Percentiles rank a stretch among this genome's conserved stretches.
These are phyloP conservation scores for Arabidopsis arenosa DNA, from an alignment of 345 rosid genomes.

Conservation along the genomic window DNA sequence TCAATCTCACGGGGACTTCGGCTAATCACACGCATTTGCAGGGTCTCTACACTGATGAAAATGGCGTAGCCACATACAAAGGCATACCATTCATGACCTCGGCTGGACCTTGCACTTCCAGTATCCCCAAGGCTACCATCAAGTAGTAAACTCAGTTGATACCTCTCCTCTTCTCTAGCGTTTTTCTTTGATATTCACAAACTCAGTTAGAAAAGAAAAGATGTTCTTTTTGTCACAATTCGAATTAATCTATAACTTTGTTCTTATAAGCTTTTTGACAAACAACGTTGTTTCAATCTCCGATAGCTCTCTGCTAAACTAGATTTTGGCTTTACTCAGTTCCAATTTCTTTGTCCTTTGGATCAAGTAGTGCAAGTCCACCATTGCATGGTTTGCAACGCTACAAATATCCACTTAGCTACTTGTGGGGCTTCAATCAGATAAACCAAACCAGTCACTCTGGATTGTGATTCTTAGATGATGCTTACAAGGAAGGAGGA, in stretches of 20 bases:
- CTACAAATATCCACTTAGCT: background rate
- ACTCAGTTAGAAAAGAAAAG: constrained; percentile 4
- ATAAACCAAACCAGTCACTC: background rate
- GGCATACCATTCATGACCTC: constrained; percentile 94
- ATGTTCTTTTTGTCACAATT: background rate
- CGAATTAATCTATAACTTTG: background rate
- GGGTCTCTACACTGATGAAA: constrained; percentile 87
- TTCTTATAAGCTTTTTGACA: background rate
- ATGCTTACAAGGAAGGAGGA: background rate
- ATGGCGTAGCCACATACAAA: constrained; percentile 90
- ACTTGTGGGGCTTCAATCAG: background rate
- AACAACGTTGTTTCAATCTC: background rate
- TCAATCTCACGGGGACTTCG: constrained; percentile 15
- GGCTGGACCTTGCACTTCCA: constrained; percentile 82
- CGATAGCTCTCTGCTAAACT: background rate
- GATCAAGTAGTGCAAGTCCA: constrained; percentile 2
- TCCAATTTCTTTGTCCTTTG: too few species aligned
- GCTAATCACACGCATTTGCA: constrained; percentile 47
- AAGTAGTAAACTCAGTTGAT: constrained; percentile 53
- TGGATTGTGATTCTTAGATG: background rate
- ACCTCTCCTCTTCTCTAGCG: background rate
- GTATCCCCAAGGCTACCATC: constrained; percentile 75
- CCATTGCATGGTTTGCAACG: background rate
- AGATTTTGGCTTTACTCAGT: background rate
- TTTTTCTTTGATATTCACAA: constrained; percentile 16